Base-by-base conservation (phyloP, 148 eudicot species). In the Silene conica region DNA sequence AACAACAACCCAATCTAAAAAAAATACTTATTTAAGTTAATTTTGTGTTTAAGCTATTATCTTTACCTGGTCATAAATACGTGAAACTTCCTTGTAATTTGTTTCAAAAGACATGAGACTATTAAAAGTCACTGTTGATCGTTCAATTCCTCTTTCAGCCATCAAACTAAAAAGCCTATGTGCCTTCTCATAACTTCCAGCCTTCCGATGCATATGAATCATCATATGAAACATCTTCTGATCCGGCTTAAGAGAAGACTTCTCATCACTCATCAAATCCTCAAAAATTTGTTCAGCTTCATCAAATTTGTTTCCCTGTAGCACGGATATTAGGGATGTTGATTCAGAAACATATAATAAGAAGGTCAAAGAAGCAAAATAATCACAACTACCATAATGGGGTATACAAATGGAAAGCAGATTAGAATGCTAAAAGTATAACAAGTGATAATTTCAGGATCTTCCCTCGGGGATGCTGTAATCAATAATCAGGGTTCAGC, bases 181-280 rank as follows among this genome's bases (percentile, higher is more conserved):
- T 69, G 98, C 96, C 82, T 94, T 94, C 26, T 89, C 90, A 67
- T 87, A 87, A 58, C 72, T 82, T 62, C 93, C 91, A 71, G 98
- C 89, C 80, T 94, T 94, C 80, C 76, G 87, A 71, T 89, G 83
- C 97, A 94, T 87, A 81, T 91, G 91, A 61, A 94, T 94, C 97
- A 94, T 89, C 98, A 91, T 89, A 76, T 94, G 97, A 77, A 91
- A 94, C 98, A 94, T 89, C 80, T 94, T 92, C 77, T 94, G 98
- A 76, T 94, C 98, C 9, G 98, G 98, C 76, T 82, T 88, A 67
- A 89, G 80, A 43, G 96, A 88, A 25, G 97, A 84, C 62, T 56
- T 82, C 74, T 94, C 83, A 60, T 86, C 79, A 76, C 81, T 80
- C 63, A 90, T 78, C 77, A 94, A 86, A 78, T 84, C 74, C 67